These are phyloP conservation scores for Colletotrichum liriopes DNA, from an alignment of 2,329 filamentous ascomycete species.

Conservation along the genomic window DNA sequence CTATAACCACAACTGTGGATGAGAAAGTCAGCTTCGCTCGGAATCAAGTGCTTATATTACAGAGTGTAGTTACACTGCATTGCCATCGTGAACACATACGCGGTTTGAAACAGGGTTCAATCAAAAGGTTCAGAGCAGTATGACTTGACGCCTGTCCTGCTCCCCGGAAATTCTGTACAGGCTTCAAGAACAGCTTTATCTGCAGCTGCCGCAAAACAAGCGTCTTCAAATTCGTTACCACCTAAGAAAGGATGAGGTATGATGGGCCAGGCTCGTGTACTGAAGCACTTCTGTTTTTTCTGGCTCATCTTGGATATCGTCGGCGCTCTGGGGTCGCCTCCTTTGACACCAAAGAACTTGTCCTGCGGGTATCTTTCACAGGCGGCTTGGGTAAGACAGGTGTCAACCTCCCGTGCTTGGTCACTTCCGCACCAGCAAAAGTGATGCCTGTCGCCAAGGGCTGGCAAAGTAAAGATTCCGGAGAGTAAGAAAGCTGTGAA, in stretches of 20 bases:
- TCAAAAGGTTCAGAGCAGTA: neutral
- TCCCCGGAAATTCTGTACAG: neutral
- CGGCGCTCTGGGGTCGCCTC: neutral
- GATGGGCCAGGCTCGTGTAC: constrained; percentile 13
- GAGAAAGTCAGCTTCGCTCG: neutral
- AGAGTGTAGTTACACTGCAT: too few relatives aligned
- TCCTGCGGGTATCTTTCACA: constrained; percentile 11
- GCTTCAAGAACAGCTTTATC: neutral
- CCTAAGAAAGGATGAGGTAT: constrained; percentile 24
- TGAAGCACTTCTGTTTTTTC: neutral
- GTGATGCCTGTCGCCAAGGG: constrained; percentile 21
- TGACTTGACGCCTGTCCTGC: constrained; percentile 8
- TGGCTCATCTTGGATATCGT: constrained; percentile 26
- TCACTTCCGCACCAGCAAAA: constrained; percentile 28
- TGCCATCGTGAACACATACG: neutral
- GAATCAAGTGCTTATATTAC: neutral
- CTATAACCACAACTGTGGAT: neutral
- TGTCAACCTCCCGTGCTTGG: neutral
- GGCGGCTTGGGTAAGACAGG: constrained; percentile 18
- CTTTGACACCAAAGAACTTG: constrained; percentile 18
- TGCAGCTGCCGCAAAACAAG: neutral
- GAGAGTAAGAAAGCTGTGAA: neutral
- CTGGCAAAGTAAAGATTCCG: neutral
- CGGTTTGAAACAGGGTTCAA: neutral
- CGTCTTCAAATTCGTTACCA: constrained; percentile 14